Conservation (phyloP, 2,329 filamentous ascomycete genomes). For the Microsporum ferrugineum region DNA sequence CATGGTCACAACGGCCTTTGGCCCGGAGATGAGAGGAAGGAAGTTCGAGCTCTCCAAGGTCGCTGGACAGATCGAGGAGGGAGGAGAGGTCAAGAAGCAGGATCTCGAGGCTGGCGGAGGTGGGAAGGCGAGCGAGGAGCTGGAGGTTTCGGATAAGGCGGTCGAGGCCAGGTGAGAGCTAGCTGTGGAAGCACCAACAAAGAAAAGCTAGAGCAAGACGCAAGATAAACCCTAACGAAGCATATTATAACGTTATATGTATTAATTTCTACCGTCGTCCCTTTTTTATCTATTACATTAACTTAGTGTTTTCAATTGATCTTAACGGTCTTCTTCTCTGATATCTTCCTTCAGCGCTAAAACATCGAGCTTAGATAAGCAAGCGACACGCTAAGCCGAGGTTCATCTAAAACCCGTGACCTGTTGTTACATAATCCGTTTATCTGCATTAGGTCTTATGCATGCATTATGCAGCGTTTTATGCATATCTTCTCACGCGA, state of each 20-base stretch:
- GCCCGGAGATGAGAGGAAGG: slow-evolving; percentile 62
- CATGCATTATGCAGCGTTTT: background rate
- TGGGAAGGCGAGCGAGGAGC: background rate
- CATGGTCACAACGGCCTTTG: slow-evolving; percentile 53
- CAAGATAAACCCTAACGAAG: too few species aligned
- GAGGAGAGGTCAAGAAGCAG: background rate
- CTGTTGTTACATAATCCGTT: background rate
- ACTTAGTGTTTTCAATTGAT: too few species aligned
- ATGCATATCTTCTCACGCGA: background rate
- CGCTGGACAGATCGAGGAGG: slow-evolving; percentile 28
- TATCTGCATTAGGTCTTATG: background rate
- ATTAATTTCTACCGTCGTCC: too few species aligned
- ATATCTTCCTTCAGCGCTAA: too few species aligned
- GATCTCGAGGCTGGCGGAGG: background rate
- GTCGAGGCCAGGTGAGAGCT: background rate
- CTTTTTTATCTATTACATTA: too few species aligned
- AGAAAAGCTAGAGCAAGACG: background rate
- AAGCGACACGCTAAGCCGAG: background rate
- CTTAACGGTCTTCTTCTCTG: too few species aligned
- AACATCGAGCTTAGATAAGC: too few species aligned
- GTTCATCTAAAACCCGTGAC: background rate
- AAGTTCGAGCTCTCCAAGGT: slow-evolving; percentile 53
- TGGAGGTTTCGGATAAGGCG: background rate
- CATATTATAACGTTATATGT: too few species aligned
- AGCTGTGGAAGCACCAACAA: too few species aligned